These are phyloP conservation scores for Brettanomyces bruxellensis DNA, from an alignment of 805 yeast genomes.

Conservation along the genomic window DNA sequence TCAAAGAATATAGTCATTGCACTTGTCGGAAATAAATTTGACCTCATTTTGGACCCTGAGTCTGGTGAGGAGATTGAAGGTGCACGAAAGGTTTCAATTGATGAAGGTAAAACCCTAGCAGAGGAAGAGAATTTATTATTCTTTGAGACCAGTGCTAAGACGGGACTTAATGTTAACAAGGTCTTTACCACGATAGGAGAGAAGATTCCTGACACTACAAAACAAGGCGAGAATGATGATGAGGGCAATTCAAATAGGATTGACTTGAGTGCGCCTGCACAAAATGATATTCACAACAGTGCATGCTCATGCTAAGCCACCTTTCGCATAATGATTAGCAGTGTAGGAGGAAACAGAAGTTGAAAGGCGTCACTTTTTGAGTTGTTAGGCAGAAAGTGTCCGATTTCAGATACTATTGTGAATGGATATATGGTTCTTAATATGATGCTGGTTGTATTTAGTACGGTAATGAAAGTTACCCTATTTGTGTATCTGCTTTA, in stretches of 20 bases:
- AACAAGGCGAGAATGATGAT: not conserved
- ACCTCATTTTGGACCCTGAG: constrained; percentile 49
- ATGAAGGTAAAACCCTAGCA: constrained; percentile 83
- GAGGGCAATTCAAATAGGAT: constrained; percentile 18
- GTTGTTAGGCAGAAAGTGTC: no score
- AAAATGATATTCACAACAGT: constrained; percentile 10
- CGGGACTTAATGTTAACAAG: constrained; percentile 81
- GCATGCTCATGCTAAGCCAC: constrained; percentile 26
- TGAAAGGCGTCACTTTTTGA: no score
- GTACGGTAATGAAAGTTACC: no score
- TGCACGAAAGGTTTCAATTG: constrained; percentile 68
- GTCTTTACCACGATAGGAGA: constrained; percentile 86
- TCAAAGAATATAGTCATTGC: constrained; percentile 88
- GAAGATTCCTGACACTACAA: constrained; percentile 51
- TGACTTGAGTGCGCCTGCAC: constrained; percentile 27
- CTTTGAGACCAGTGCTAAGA: constrained; percentile 92
- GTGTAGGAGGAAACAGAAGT: no score
- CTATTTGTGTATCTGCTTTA: no score
- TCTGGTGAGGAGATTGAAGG: constrained; percentile 40
- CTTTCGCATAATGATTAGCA: not conserved
- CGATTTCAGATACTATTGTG: not conserved
- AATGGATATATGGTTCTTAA: not conserved
- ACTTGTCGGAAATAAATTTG: constrained; percentile 87
- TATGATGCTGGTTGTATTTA: not conserved
- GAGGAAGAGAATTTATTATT: constrained; percentile 85